Percentiles rank a stretch among this genome's conserved stretches.
Conservation (phyloP, 768 basidiomycete genomes). For the Daedaleopsis sinensis region DNA sequence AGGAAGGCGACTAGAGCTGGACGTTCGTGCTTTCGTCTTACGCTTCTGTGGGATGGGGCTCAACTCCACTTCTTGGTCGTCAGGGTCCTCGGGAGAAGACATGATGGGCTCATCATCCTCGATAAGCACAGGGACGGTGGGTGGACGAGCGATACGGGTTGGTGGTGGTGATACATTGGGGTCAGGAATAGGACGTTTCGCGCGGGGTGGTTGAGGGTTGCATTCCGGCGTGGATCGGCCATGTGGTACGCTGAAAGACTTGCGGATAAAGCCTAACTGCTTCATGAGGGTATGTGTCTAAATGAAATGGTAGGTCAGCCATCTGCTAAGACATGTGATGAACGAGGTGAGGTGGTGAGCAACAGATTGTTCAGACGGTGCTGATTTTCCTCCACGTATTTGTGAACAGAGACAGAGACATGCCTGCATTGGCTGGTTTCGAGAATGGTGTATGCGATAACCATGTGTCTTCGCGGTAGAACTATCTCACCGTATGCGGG, state of each 20-base stretch:
- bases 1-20: conserved; percentile 19
- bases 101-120: conserved; percentile 65
- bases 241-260: conserved; percentile 53
- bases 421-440: too few species aligned
- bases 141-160: conserved; percentile 63
- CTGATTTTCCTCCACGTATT: too few species aligned
- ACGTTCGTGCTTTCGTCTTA: conserved; percentile 43
- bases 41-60: conserved; percentile 41
- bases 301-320: conserved; percentile 3
- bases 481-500: too few species aligned
- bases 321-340: neutral
- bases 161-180: conserved; percentile 49
- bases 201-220: conserved; percentile 51
- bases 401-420: too few species aligned
- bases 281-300: conserved; percentile 50
- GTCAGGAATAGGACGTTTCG: conserved; percentile 48
- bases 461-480: too few species aligned
- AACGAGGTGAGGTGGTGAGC: neutral
- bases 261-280: conserved; percentile 65
- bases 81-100: conserved; percentile 33
- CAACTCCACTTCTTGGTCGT: conserved; percentile 43
- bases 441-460: too few species aligned
- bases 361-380: too few species aligned
- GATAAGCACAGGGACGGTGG: conserved; percentile 64
- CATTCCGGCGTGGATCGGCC: conserved; percentile 29